Evolutionary conservation across 257 asterid genomes (phyloP).

Genomic region (Plantago ovata): DNA sequence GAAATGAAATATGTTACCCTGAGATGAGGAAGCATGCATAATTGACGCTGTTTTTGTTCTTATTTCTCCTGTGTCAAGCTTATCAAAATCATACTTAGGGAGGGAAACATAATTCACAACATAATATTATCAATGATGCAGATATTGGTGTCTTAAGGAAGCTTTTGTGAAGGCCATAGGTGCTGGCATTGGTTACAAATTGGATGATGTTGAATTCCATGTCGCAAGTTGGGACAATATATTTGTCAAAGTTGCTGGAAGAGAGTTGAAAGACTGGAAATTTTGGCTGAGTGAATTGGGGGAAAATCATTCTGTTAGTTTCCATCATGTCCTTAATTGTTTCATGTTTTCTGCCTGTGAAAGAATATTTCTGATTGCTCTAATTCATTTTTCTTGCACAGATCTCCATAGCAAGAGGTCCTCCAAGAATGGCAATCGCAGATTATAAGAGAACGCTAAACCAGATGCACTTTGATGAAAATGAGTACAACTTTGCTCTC

Average conservation of each 20-base stretch:
- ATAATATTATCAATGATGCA: conserved; percentile 27
- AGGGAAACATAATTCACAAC: background rate
- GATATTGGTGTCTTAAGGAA: conserved; percentile 97
- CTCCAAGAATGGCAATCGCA: conserved; percentile 48
- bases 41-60: background rate
- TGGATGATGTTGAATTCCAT: conserved; percentile 75
- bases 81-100: background rate
- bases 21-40: background rate
- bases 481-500: conserved; percentile 39
- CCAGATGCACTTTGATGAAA: conserved; percentile 35
- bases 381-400: conserved; percentile 22
- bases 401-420: conserved; percentile 71
- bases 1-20: background rate
- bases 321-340: background rate
- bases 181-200: conserved; percentile 59
- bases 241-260: conserved; percentile 56
- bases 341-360: background rate
- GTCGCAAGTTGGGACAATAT: conserved; percentile 66
- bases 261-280: conserved; percentile 72
- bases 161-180: conserved; percentile 91
- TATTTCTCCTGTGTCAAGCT: background rate
- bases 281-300: conserved; percentile 68
- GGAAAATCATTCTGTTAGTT: conserved; percentile 56
- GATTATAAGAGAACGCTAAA: conserved; percentile 46
- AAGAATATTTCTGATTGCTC: background rate